A percentile compares a stretch with the other conserved stretches of the same genome.
Evolutionary conservation across 179 eudicot genomes (phyloP).

Genomic region (Beta lomatogona): DNA sequence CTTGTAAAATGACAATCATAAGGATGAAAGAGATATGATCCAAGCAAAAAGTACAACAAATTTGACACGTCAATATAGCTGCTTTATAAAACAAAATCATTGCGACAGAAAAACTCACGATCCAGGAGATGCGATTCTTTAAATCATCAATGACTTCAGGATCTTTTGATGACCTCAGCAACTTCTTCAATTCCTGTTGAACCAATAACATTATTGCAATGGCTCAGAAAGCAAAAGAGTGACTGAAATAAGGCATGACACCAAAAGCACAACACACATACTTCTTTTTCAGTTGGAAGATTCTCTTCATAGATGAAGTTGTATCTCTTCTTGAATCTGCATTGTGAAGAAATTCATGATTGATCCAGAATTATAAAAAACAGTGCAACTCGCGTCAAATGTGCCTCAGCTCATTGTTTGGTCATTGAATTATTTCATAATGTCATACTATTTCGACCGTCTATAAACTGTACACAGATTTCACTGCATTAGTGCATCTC

Average conservation of each 20-base stretch:
- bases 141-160: conserved; percentile 51
- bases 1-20: conserved; percentile 5
- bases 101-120: conserved; percentile 53
- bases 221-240: background rate
- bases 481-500: background rate
- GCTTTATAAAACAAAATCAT: background rate
- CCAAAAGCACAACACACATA: conserved; percentile 26
- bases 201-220: conserved; percentile 13
- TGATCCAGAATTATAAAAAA: background rate
- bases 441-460: background rate
- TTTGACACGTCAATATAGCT: background rate
- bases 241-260: conserved; percentile 2
- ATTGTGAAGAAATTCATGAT: conserved; percentile 16
- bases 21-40: background rate
- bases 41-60: background rate
- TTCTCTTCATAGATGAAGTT: conserved; percentile 61
- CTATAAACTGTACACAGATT: background rate
- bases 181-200: conserved; percentile 60
- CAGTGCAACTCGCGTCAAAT: background rate
- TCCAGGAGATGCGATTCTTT: conserved; percentile 49
- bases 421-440: background rate
- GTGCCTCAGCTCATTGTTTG: background rate
- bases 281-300: conserved; percentile 86
- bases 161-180: conserved; percentile 61
- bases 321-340: conserved; percentile 88